phyloP scores from a whole-genome alignment of 164 flowering plant genomes.

The Annona squamosa region DNA sequence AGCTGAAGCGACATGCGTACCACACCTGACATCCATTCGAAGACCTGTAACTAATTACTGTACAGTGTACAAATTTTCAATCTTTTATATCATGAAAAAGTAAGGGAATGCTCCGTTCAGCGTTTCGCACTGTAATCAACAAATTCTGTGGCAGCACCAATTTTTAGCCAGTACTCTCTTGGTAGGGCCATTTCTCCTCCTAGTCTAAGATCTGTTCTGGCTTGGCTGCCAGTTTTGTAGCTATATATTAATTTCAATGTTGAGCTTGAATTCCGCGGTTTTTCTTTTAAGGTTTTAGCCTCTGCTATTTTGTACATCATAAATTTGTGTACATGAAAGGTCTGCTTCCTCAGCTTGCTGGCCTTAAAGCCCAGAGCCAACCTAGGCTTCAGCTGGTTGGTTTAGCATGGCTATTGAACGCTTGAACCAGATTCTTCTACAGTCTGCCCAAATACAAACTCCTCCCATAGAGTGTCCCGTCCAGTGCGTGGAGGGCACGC shows the following conservation, averaged over 20 bases:
- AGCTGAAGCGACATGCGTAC: conserved; percentile 80
- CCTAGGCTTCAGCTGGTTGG: too few species aligned
- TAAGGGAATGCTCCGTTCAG: neutral
- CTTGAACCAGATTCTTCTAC: too few species aligned
- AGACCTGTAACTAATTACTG: neutral
- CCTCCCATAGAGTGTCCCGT: too few species aligned
- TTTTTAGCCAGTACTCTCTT: neutral
- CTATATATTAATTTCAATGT: too few species aligned
- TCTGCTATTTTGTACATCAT: neutral
- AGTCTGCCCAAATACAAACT: too few species aligned
- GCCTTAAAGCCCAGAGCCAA: too few species aligned
- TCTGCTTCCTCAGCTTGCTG: too few species aligned
- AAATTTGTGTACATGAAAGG: too few species aligned
- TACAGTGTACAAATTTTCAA: neutral
- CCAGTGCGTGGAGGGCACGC: too few species aligned
- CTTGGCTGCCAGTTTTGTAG: neutral
- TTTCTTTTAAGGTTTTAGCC: neutral
- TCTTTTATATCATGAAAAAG: neutral
- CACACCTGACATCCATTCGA: conserved; percentile 30
- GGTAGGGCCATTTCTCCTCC: neutral
- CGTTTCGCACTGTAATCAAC: neutral
- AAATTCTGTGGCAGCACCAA: neutral
- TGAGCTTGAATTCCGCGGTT: neutral
- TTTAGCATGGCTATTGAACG: too few species aligned
- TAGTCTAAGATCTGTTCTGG: neutral